phyloP scores from a whole-genome alignment of 768 basidiomycete genomes.

The Leucosporidium scottii region DNA sequence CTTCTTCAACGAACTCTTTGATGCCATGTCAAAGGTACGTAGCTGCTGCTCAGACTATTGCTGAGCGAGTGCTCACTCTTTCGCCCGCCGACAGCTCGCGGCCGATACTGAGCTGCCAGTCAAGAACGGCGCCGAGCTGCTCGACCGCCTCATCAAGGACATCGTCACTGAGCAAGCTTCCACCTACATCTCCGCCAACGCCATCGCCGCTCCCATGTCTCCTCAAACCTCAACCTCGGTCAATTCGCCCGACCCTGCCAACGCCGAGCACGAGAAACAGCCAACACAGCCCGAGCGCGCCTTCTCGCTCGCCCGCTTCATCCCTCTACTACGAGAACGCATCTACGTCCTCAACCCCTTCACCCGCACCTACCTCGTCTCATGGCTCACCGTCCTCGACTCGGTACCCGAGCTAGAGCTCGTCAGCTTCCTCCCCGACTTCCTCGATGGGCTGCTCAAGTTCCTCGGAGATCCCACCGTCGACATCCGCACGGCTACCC shows the following conservation, averaged over 20 bases:
- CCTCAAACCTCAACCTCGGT: slow-evolving; percentile 53
- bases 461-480: slow-evolving; percentile 92
- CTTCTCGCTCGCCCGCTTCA: slow-evolving; percentile 89
- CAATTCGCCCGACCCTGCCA: slow-evolving; percentile 51
- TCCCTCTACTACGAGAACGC: slow-evolving; percentile 83
- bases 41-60: not conserved
- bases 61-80: not conserved
- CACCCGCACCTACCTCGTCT: slow-evolving; percentile 90
- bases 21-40: slow-evolving; percentile 86
- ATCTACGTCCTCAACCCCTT: slow-evolving; percentile 94
- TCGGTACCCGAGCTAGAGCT: slow-evolving; percentile 95
- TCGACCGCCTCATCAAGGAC: slow-evolving; percentile 94
- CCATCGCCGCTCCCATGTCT: slow-evolving; percentile 6
- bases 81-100: slow-evolving; percentile 58
- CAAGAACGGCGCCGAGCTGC: slow-evolving; percentile 93
- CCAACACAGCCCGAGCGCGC: slow-evolving; percentile 57
- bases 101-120: slow-evolving; percentile 93
- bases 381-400: slow-evolving; percentile 92
- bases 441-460: slow-evolving; percentile 89
- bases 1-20: slow-evolving; percentile 97
- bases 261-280: slow-evolving; percentile 47
- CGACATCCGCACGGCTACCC: slow-evolving; percentile 85
- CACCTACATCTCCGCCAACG: slow-evolving; percentile 81
- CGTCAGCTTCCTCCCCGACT: slow-evolving; percentile 87
- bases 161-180: slow-evolving; percentile 96